Evolutionary conservation across 257 asterid genomes (phyloP).

Genomic region (Gentiana straminea): DNA sequence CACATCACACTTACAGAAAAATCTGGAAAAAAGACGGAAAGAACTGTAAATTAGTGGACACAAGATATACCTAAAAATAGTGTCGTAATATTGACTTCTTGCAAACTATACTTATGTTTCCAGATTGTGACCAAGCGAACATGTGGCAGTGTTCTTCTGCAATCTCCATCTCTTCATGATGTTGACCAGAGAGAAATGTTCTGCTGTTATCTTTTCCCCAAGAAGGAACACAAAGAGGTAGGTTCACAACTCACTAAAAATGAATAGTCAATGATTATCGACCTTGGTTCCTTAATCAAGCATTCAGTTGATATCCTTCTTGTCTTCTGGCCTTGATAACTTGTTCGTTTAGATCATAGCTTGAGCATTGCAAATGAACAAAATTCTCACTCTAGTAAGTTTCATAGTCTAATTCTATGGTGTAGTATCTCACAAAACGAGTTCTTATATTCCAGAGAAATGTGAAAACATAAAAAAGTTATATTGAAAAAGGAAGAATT

Average conservation of each 20-base stretch:
- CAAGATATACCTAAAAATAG: too few relatives aligned
- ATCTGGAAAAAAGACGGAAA: not conserved
- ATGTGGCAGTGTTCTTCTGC: conserved; percentile 56
- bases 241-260: not conserved
- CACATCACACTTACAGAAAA: not conserved
- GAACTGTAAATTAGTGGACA: not conserved
- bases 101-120: conserved; percentile 11
- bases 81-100: not conserved
- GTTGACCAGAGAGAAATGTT: conserved; percentile 65
- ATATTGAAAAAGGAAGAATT: too few relatives aligned
- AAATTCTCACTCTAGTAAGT: too few relatives aligned
- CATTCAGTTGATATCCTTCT: not conserved
- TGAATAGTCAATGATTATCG: too few relatives aligned
- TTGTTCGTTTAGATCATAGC: not conserved
- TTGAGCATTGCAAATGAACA: not conserved
- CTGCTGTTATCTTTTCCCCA: conserved; percentile 72
- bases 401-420: too few relatives aligned
- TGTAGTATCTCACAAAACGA: too few relatives aligned
- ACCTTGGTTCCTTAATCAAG: not conserved
- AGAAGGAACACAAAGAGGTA: conserved; percentile 49
- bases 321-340: not conserved
- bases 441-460: too few relatives aligned
- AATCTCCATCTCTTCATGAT: conserved; percentile 52
- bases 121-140: conserved; percentile 56
- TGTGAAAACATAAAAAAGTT: too few relatives aligned